Evolutionary conservation across 202 grass and related monocot genomes (phyloP).

Genomic region (Schoenoplectus tabernaemontani): DNA sequence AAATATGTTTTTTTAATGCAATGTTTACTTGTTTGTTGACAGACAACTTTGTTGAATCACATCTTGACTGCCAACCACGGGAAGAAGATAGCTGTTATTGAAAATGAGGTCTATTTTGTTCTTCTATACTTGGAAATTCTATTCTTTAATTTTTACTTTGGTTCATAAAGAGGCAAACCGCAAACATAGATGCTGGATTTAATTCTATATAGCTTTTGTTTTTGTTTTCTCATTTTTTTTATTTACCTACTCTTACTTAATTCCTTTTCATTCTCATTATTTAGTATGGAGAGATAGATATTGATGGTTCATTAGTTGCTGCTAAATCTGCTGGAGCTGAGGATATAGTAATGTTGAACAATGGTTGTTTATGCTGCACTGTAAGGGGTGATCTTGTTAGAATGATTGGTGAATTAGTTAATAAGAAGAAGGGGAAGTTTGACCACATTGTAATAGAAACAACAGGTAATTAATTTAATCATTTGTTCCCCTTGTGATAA

Average conservation of each 20-base stretch:
- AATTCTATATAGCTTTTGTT: not conserved
- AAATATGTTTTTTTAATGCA: not conserved
- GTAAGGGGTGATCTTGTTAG: conserved; percentile 96
- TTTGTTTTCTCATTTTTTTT: not conserved
- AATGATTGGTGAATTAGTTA: conserved; percentile 98
- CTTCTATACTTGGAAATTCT: not conserved
- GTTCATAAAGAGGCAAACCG: not conserved
- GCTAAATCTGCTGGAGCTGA: conserved; percentile 80
- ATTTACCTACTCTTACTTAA: not conserved
- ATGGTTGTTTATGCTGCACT: conserved; percentile 97
- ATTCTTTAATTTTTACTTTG: not conserved
- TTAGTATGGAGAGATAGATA: conserved; percentile 96
- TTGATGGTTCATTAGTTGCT: conserved; percentile 87
- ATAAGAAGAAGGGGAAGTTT: conserved; percentile 90
- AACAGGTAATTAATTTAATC: conserved; percentile 41
- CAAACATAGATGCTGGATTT: not conserved
- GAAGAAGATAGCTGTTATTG: conserved; percentile 90
- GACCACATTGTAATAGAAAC: conserved; percentile 98
- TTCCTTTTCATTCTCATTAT: conserved; percentile 18
- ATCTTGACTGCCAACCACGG: conserved; percentile 88
- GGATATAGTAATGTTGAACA: conserved; percentile 98
- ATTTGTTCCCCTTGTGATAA: not conserved
- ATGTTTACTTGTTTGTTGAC: conserved; percentile 20
- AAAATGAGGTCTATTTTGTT: conserved; percentile 77
- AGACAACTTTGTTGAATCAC: conserved; percentile 99